Conservation (phyloP, 1,284 basidiomycete species). For the Leccinum pachyderme region DNA sequence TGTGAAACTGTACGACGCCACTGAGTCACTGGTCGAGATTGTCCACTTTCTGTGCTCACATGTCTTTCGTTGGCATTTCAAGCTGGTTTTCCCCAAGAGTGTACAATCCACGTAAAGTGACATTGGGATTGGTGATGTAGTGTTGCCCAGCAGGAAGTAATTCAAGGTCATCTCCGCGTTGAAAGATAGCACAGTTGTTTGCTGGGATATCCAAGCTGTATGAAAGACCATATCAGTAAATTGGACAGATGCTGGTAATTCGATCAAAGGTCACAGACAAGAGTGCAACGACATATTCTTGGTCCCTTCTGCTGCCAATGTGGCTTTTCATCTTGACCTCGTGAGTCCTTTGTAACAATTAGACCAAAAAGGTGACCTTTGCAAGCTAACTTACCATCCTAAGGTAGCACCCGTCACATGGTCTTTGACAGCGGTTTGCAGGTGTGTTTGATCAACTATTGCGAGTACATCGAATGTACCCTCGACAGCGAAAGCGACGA, state of each 20-base stretch:
- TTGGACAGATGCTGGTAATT: background rate
- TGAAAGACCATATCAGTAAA: slow-evolving; percentile 6
- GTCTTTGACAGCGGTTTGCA: slow-evolving; percentile 59
- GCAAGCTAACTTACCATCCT: slow-evolving; percentile 43
- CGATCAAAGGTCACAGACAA: slow-evolving; percentile 48
- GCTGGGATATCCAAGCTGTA: slow-evolving; percentile 75
- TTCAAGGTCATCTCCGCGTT: slow-evolving; percentile 75
- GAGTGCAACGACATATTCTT: slow-evolving; percentile 71
- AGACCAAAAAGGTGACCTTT: background rate
- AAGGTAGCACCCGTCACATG: slow-evolving; percentile 56
- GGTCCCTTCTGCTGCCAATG: slow-evolving; percentile 41
- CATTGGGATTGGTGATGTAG: slow-evolving; percentile 76
- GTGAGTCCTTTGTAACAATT: slow-evolving; percentile 44
- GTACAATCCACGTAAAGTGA: slow-evolving; percentile 73
- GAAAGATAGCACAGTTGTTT: slow-evolving; percentile 79
- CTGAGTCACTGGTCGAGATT: background rate
- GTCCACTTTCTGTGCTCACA: slow-evolving; percentile 43
- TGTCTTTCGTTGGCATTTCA: slow-evolving; percentile 82
- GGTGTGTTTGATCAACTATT: slow-evolving; percentile 78
- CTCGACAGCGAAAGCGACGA: slow-evolving; percentile 72
- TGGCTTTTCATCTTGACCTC: slow-evolving; percentile 73
- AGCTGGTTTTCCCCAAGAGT: slow-evolving; percentile 78
- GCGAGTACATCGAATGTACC: slow-evolving; percentile 74
- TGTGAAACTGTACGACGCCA: slow-evolving; percentile 54
- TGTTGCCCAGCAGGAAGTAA: slow-evolving; percentile 76